A percentile compares a stretch with the other conserved stretches of the same genome.
These are phyloP conservation scores for Ceratobasidium papillatum DNA, from an alignment of 1,284 basidiomycete genomes.

Conservation along the genomic window DNA sequence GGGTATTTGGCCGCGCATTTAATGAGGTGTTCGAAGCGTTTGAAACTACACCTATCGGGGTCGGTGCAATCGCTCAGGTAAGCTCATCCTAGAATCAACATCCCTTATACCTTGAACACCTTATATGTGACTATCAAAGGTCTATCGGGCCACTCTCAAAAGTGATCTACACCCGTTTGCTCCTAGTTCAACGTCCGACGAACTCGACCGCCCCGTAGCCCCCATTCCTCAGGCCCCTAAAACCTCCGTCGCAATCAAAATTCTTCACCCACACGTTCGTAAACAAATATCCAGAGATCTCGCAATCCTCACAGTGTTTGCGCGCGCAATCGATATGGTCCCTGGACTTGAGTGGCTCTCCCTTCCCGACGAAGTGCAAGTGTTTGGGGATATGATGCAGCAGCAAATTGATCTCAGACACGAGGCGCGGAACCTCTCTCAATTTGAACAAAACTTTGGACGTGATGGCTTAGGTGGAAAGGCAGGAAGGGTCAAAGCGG, in stretches of 20 bases:
- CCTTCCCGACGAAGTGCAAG: conserved; percentile 92
- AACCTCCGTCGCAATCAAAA: conserved; percentile 92
- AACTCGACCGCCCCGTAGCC: conserved; percentile 35
- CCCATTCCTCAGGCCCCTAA: conserved; percentile 62
- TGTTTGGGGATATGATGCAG: conserved; percentile 98
- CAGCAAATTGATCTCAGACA: conserved; percentile 91
- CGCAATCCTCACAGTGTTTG: conserved; percentile 94
- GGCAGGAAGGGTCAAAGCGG: conserved; percentile 67
- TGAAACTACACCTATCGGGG: conserved; percentile 86
- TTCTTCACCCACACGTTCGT: conserved; percentile 87
- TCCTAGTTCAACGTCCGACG: conserved; percentile 28
- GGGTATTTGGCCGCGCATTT: conserved; percentile 84
- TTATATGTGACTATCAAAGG: conserved; percentile 56
- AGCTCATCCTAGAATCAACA: conserved; percentile 43
- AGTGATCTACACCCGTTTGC: conserved; percentile 78
- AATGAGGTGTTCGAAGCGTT: conserved; percentile 94
- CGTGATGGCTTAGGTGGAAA: conserved; percentile 28
- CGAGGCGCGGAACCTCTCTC: conserved; percentile 88
- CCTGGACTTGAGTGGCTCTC: conserved; percentile 98
- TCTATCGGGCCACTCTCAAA: conserved; percentile 87
- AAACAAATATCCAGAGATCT: conserved; percentile 90
- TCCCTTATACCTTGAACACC: background rate
- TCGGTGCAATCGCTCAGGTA: conserved; percentile 97
- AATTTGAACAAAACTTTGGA: conserved; percentile 89
- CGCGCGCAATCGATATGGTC: conserved; percentile 76